Evolutionary conservation across 371 early-diverging fungal genomes (phyloP), one percentile per base, ranked within the genome.

Genomic region (Rhizopus stolonifer): DNA sequence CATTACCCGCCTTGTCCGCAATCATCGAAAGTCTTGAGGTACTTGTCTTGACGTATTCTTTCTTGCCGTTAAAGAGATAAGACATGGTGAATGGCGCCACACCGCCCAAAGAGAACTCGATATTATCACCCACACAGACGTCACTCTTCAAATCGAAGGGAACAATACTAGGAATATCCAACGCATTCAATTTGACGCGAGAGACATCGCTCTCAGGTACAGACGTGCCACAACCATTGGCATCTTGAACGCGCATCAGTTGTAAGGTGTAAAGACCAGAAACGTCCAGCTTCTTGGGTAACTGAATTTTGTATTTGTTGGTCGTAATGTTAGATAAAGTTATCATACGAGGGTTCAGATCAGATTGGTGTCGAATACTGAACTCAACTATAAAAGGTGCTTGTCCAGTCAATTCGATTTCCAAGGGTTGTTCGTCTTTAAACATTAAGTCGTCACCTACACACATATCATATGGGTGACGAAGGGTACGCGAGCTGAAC

Each of bases 1-100:
- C 46, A 50, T 80, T 80, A 32, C 81, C 81, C 24, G 81, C 71
- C 31, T 72, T 74, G 49, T 80, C 81, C 15, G 81, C 81, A 43
- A 76, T 44, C 64, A 74, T 63, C 5, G 70, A 51, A 1, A 76
- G 42, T 23, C 52, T 60, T 10, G 74, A 62, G 0, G 69, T 58
- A 18, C 39, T 48, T 3, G 72, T 50, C 9, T 64, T 70, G 25
- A 70, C 53, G 33, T 61, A 66, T 52, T 70, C 70, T 4, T 26
- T 54, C 22, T 60, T 58, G 9, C 59, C 71, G 24, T 80, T 74
- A 36, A 76, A 80, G 26, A 56, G 49, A 38, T 78, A 78, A n/a
- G 67, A 52, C 4, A 74, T 58, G 6, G 68, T 67, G 38, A 77
- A 76, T 21, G 72, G 71, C 0, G 64, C 66, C 14, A 71, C 51